These are phyloP conservation scores for Podochytrium sp. DNA, from an alignment of 192 early-diverging fungal species.

Conservation along the genomic window DNA sequence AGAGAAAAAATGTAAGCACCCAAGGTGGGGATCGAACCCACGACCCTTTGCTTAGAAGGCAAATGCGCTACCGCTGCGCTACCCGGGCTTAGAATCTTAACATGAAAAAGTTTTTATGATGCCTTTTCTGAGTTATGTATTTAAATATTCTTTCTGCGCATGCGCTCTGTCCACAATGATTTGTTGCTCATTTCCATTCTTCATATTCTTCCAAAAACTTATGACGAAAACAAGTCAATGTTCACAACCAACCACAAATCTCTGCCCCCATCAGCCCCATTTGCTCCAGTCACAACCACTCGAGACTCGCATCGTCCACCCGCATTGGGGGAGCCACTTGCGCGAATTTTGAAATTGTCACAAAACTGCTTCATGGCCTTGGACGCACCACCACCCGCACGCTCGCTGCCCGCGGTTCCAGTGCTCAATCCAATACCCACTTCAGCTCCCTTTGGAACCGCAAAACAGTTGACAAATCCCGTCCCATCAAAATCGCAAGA, in stretches of 20 bases:
- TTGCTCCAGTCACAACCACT: not conserved
- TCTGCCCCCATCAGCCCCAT: not conserved
- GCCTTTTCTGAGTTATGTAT: too few relatives aligned
- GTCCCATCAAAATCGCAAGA: slow-evolving; percentile 39
- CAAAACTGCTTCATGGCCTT: not conserved
- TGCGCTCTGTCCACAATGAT: too few relatives aligned
- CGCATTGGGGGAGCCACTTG: not conserved
- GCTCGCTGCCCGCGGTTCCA: not conserved
- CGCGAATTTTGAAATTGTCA: not conserved
- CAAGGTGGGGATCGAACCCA: too few relatives aligned
- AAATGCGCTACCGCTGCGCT: too few relatives aligned
- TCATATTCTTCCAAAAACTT: too few relatives aligned
- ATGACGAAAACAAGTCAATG: not conserved
- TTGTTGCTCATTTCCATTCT: too few relatives aligned
- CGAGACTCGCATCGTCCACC: not conserved
- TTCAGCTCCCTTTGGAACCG: not conserved
- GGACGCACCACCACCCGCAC: not conserved
- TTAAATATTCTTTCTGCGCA: too few relatives aligned
- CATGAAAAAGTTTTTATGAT: too few relatives aligned
- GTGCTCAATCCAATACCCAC: not conserved
- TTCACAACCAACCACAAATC: not conserved
- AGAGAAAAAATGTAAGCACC: too few relatives aligned
- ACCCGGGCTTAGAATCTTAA: too few relatives aligned
- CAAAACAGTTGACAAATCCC: slow-evolving; percentile 36
- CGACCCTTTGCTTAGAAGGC: too few relatives aligned